Evolutionary conservation across 257 asterid species (phyloP), one percentile per base, ranked within the genome.

Genomic region (Fraxinus quadrangulata): DNA sequence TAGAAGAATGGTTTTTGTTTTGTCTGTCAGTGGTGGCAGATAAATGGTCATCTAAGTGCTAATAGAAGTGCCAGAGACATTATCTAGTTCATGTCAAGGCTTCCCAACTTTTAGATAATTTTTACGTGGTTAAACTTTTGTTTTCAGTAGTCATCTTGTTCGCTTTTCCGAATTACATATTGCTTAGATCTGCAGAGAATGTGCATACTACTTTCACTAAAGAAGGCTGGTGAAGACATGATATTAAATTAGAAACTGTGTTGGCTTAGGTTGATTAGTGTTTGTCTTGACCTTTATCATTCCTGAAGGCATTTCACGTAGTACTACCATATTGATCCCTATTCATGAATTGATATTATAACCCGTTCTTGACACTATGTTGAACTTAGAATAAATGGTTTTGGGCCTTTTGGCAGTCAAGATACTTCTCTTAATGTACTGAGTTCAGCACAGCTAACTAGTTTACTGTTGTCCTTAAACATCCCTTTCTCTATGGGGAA

Each of bases 101-200:
- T 17, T 54, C n/a, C 65, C 65, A 3, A 19, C 8, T 54, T 54
- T 16, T 6, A 5, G 65, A n/a, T 54, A n/a, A 54, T 0, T 54
- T 54, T 16, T 19, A 19, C 9, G 24, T 19, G 65, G 65, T 54
- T 26, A 17, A 8, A 54, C n/a, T 54, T 54, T 8, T 14, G 23
- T 54, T 54, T 54, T 54, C 8, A 54, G 23, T 54, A 54, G 65
- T 16, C 65, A 19, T 54, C 23, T n/a, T 54, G n/a, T 54, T 54
- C 65, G 0, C 24, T 54, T 17, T 24, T 19, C 65, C 23, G 3
- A 4, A 16, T 61, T 31, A 45, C 72, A 70, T 74, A 23, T 26
- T 54, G 65, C 12, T 40, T 13, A 45, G 75, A 26, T 78, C 39
- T 78, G 42, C 81, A 17, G 59, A 14, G n/a, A 75, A 36, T 5